Base-by-base conservation (phyloP, 805 yeast genomes). In the Candida namnaoensis region DNA sequence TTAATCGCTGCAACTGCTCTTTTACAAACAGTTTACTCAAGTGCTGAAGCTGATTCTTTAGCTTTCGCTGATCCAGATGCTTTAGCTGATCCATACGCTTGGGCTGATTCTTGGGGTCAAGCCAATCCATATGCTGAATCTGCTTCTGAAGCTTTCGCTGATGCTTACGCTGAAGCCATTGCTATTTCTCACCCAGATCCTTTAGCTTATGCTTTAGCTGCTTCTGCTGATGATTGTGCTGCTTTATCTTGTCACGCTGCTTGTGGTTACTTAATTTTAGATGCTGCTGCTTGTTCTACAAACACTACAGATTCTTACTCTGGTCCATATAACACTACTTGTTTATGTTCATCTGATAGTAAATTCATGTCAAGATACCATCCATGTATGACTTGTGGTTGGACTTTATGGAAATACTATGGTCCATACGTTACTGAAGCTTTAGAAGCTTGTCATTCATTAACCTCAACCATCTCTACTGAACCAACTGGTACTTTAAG, bases 321-420 rank as follows among this genome's bases (percentile, higher is more conserved):
- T 40, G 50, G 49, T 33, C 52, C 52, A 35, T 50, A 48, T 41
- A 46, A 53, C 44, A 41, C 48, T 41, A 43, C 44, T 15, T 57
- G 61, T 46, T 42, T 51, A 36, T 57, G 61, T 48, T 45, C 42
- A 15, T 40, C 38, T 11, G 56, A 40, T 23, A 41, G 51, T 25
- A 39, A 43, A 25, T 57, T 54, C 48, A 40, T 43, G 39, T 33
- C 23, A 6, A 44, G 47, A 37, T 55, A 55, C 37, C 50, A 50
- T 23, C 47, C 47, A 5, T 63, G 68, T 53, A 51, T 62, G 43
- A 62, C 54, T 30, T 63, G 68, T 52, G 68, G 67, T 37, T 62
- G 66, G 67, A 62, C 66, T 42, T 46, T 63, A 40, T 63, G 62
- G 62, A 44, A 52, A 30, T 58, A 61, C 48, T 62, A 62, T 47